A percentile compares a stretch with the other conserved stretches of the same genome.
Conservation (phyloP, 495 filamentous ascomycete genomes). For the Aspergillus asperescens region DNA sequence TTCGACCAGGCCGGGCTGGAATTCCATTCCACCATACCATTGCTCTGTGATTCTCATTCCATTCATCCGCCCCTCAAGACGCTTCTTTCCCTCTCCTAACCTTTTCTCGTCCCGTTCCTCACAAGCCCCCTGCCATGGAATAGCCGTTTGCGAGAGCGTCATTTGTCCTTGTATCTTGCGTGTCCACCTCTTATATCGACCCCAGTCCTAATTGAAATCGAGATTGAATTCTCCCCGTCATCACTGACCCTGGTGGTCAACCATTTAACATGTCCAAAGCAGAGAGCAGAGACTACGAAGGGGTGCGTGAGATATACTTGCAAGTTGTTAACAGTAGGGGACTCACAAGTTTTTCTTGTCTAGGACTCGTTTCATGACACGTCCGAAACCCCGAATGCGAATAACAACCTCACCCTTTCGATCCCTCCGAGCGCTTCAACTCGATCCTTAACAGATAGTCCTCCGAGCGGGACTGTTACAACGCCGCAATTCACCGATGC, state of each 20-base stretch:
- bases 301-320: slow-evolving; percentile 33
- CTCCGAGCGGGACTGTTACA: slow-evolving; percentile 33
- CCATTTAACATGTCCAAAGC: slow-evolving; percentile 34
- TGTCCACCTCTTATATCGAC: slow-evolving; percentile 1
- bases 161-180: slow-evolving; percentile 7
- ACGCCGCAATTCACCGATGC: slow-evolving; percentile 36
- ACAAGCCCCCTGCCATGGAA: slow-evolving; percentile 19
- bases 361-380: slow-evolving; percentile 80
- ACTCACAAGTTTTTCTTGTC: slow-evolving; percentile 2
- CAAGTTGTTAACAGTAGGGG: slow-evolving; percentile 4
- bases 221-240: slow-evolving; percentile 1
- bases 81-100: slow-evolving; percentile 2
- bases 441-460: slow-evolving; percentile 47
- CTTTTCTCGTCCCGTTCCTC: background rate
- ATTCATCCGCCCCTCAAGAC: background rate
- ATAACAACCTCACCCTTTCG: slow-evolving; percentile 29
- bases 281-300: slow-evolving; percentile 47
- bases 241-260: slow-evolving; percentile 24
- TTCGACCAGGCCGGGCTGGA: slow-evolving; percentile 10
- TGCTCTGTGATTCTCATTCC: background rate
- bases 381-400: slow-evolving; percentile 45
- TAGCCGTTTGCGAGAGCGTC: slow-evolving; percentile 6
- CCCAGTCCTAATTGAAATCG: slow-evolving; percentile 3
- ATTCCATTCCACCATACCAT: slow-evolving; percentile 9
- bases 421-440: slow-evolving; percentile 37